Percentiles rank a stretch among this genome's conserved stretches.
Evolutionary conservation across 257 asterid species (phyloP).

Genomic region (Thymus mandschuricus): DNA sequence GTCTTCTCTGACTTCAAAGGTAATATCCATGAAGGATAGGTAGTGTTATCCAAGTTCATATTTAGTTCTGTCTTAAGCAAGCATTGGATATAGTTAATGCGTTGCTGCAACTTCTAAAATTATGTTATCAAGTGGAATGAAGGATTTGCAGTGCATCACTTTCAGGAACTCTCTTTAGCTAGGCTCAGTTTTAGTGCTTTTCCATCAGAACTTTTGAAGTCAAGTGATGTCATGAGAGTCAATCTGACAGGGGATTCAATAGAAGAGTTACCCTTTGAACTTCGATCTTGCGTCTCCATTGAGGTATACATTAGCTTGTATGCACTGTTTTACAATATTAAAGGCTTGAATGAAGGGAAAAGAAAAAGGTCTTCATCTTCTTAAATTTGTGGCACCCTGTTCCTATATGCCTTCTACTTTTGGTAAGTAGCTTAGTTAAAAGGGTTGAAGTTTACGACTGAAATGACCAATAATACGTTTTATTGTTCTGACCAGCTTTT

Average conservation of each 20-base stretch:
- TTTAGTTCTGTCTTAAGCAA: constrained; percentile 14
- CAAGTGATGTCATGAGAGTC: constrained; percentile 66
- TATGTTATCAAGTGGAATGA: constrained; percentile 15
- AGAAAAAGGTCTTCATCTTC: too few relatives aligned
- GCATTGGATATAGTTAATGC: constrained; percentile 19
- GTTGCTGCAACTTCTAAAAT: constrained; percentile 11
- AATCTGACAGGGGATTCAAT: constrained; percentile 79
- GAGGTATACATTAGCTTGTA: constrained; percentile 58
- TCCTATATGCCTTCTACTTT: too few relatives aligned
- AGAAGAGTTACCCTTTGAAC: constrained; percentile 81
- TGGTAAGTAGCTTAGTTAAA: too few relatives aligned
- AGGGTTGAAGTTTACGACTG: too few relatives aligned
- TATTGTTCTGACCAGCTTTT: too few relatives aligned
- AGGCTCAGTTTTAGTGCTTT: constrained; percentile 64
- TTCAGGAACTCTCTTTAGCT: constrained; percentile 83
- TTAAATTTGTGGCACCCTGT: too few relatives aligned
- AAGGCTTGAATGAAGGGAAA: too few relatives aligned
- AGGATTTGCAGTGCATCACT: constrained; percentile 28
- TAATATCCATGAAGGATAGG: too few relatives aligned
- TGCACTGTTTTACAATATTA: constrained; percentile 20
- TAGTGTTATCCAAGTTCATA: constrained; percentile 30
- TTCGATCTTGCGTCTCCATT: constrained; percentile 71
- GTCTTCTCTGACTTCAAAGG: constrained; percentile 81
- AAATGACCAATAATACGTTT: too few relatives aligned
- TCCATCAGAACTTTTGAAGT: constrained; percentile 85